Base-by-base conservation (phyloP, 2,329 filamentous ascomycete genomes). In the Byssochlamys sp. region DNA sequence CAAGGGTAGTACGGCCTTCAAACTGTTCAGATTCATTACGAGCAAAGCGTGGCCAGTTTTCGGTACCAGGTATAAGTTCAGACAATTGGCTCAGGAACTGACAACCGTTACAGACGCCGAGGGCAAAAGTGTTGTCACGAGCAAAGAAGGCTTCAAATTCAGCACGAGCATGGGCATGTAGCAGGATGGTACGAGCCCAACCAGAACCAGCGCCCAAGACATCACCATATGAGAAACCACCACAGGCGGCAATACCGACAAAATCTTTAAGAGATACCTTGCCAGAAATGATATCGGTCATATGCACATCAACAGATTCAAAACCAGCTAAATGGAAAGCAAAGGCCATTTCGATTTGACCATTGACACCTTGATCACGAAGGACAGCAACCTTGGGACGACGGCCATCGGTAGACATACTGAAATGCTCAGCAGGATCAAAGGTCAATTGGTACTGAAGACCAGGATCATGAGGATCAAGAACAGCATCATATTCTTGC, bases 21-120 rank as follows among this genome's bases (percentile, higher is more conserved):
- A 95, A 96, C 75, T 96, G 91, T 71, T 92, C 86, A 69, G 85
- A 90, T 54, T 81, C 77, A 73, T 97, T 97, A 59, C 88, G 81
- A 58, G 92, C 87, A 73, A 96, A 96, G 26, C 83, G 88, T 2
- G 91, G 91, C 91, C 91, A 96, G 62, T 83, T 78, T 55, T 78
- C 73, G 0, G 91, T 84, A n/a, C 91, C 91, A 0, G 91, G 91
- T 61, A 96, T 95, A 55, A 96, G 78, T 59, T 87, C 84, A 69
- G 90, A 89, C 48, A 95, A 78, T 54, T 90, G 85, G 4, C 88
- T 88, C 49, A 97, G 79, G 84, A 97, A 95, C 74, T 99, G 94
- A 71, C 94, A 97, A 54, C 94, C 94, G 71, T 99, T 99, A 81
- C 94, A 97, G 31, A 97, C 90, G 65, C 94, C 94, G 0, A 99